Percentiles rank a stretch among this genome's conserved stretches.
These are phyloP conservation scores for Mortierella sp. DNA, from an alignment of 371 early-diverging fungal genomes.

Conservation along the genomic window DNA sequence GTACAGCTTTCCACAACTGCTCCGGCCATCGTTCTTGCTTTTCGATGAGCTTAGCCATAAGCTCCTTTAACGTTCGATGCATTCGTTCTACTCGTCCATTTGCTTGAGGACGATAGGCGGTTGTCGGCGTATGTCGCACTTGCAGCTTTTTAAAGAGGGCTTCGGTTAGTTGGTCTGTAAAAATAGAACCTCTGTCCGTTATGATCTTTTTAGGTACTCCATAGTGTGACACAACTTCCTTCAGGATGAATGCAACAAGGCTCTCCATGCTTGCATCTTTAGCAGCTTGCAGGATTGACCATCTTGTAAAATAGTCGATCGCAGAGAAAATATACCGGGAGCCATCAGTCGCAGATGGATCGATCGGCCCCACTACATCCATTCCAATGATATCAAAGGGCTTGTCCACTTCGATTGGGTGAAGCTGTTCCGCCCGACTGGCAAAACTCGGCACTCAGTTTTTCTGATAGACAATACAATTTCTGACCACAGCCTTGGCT, in stretches of 20 bases:
- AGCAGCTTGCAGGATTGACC: background rate
- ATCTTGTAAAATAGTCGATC: background rate
- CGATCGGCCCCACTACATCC: background rate
- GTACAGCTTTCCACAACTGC: conserved; percentile 5
- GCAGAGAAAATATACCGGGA: background rate
- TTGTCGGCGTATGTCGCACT: background rate
- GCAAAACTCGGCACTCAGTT: too few relatives aligned
- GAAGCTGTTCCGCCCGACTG: background rate
- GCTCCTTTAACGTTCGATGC: background rate
- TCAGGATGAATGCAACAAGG: background rate
- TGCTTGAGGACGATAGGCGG: conserved; percentile 8
- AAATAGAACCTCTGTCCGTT: background rate
- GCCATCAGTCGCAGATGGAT: background rate
- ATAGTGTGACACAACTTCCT: background rate
- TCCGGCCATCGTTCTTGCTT: background rate
- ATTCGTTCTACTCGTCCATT: conserved; percentile 14
- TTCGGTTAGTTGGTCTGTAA: background rate
- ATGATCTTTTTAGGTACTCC: background rate
- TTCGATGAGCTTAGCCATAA: background rate
- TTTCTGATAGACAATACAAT: too few relatives aligned
- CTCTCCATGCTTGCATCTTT: background rate
- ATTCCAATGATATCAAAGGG: background rate
- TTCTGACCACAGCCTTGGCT: too few relatives aligned
- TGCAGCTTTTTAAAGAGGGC: background rate
- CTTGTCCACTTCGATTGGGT: background rate